Conservation (phyloP, 768 basidiomycete species). For the Dioszegia crocea region DNA sequence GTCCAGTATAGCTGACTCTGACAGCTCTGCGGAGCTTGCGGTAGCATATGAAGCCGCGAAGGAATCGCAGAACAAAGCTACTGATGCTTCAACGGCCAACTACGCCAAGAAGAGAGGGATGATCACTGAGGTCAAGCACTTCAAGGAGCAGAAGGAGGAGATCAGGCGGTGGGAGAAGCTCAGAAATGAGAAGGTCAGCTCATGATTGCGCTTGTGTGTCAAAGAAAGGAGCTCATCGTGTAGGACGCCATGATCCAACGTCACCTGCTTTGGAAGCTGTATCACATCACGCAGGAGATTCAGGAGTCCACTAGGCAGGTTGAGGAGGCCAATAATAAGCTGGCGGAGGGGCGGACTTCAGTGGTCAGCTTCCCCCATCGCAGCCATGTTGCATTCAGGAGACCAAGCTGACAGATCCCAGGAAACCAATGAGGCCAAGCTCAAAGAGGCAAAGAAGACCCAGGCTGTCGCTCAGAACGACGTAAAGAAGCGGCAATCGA, state of each 20-base stretch:
- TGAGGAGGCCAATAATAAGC: slow-evolving; percentile 65
- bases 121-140: slow-evolving; percentile 90
- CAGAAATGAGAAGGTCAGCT: slow-evolving; percentile 64
- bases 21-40: slow-evolving; percentile 74
- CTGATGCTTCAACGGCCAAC: slow-evolving; percentile 89
- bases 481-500: slow-evolving; percentile 79
- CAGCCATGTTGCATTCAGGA: background rate
- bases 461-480: slow-evolving; percentile 72
- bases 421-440: slow-evolving; percentile 58
- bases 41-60: slow-evolving; percentile 84
- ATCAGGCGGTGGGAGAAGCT: slow-evolving; percentile 80
- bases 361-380: slow-evolving; percentile 57
- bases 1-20: background rate
- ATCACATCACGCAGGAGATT: slow-evolving; percentile 80
- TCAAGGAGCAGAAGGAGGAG: slow-evolving; percentile 93
- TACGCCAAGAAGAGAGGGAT: slow-evolving; percentile 92
- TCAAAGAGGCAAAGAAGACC: slow-evolving; percentile 69
- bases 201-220: background rate
- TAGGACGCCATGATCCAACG: slow-evolving; percentile 78
- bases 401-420: slow-evolving; percentile 5
- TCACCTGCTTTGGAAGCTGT: slow-evolving; percentile 80
- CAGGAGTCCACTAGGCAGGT: slow-evolving; percentile 67
- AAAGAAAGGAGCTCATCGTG: slow-evolving; percentile 2
- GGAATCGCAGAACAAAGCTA: slow-evolving; percentile 78
- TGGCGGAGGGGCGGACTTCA: slow-evolving; percentile 65